Percentiles rank a stretch among this genome's conserved stretches.
Conservation (phyloP, 164 flowering plant genomes). For the Brasenia schreberi region DNA sequence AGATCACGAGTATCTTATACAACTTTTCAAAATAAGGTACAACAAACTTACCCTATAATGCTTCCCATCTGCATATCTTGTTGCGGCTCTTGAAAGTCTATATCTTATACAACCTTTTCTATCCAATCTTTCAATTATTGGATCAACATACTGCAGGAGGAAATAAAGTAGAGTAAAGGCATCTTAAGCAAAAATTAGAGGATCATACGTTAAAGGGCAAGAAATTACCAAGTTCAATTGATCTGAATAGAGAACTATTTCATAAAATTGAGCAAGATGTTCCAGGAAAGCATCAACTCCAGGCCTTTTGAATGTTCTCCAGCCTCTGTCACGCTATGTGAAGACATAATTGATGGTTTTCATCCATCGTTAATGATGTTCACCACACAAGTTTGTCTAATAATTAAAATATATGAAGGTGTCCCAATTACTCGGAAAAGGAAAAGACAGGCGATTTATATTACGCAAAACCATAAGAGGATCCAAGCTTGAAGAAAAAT, state of each 20-base stretch:
- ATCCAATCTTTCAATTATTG: slow-evolving; percentile 72
- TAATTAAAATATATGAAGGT: too few relatives aligned
- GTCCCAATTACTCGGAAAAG: too few relatives aligned
- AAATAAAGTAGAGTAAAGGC: neutral
- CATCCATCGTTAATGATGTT: too few relatives aligned
- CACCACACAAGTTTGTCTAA: too few relatives aligned
- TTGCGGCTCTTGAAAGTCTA: slow-evolving; percentile 63
- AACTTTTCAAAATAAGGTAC: neutral
- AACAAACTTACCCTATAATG: slow-evolving; percentile 55
- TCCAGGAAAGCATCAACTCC: slow-evolving; percentile 91
- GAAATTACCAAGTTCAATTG: slow-evolving; percentile 48
- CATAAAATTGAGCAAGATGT: slow-evolving; percentile 72
- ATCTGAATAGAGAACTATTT: slow-evolving; percentile 83
- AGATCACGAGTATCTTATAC: too few relatives aligned
- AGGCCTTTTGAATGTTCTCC: slow-evolving; percentile 93
- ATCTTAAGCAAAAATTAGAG: neutral
- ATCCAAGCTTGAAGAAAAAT: too few relatives aligned
- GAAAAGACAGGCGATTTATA: too few relatives aligned
- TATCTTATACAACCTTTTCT: slow-evolving; percentile 44
- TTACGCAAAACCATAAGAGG: too few relatives aligned
- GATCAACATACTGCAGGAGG: slow-evolving; percentile 66
- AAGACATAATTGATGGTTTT: too few relatives aligned
- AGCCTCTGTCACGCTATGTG: slow-evolving; percentile 82
- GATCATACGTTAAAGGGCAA: neutral
- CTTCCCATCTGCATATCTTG: slow-evolving; percentile 75